phyloP scores from a whole-genome alignment of 805 yeast genomes.

The Blastobotrys muscicola region DNA sequence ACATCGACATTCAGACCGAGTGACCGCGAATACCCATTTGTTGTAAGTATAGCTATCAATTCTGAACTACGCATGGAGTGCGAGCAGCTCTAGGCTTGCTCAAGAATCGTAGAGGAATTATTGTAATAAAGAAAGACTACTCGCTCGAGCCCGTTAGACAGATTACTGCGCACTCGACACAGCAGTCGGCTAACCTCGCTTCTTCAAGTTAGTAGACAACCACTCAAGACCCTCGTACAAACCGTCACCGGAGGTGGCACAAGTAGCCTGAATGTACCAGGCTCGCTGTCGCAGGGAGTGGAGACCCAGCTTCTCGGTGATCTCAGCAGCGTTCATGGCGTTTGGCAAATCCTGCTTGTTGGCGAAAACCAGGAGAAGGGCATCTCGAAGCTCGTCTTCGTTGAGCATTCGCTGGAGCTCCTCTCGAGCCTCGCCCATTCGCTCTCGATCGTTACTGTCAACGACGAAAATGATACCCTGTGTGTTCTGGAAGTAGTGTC shows the following conservation, averaged over 20 bases:
- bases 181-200: slow-evolving; percentile 20
- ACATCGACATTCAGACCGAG: no score
- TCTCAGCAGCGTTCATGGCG: slow-evolving; percentile 98
- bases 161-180: not conserved
- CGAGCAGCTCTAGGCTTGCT: no score
- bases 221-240: slow-evolving; percentile 96
- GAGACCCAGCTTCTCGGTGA: slow-evolving; percentile 92
- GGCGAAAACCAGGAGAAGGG: slow-evolving; percentile 89
- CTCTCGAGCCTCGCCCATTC: slow-evolving; percentile 96
- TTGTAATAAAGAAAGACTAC: not conserved
- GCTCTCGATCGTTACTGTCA: slow-evolving; percentile 96
- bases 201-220: slow-evolving; percentile 86
- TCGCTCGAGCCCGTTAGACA: no score
- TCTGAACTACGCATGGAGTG: not conserved
- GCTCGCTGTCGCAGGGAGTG: slow-evolving; percentile 98
- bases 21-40: no score
- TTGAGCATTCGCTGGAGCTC: slow-evolving; percentile 96
- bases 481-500: slow-evolving; percentile 97
- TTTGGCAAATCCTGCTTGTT: slow-evolving; percentile 98
- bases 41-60: not conserved
- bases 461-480: slow-evolving; percentile 98
- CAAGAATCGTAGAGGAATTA: not conserved
- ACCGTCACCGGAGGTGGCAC: slow-evolving; percentile 99
- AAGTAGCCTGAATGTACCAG: slow-evolving; percentile 98
- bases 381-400: slow-evolving; percentile 97